Evolutionary conservation across 495 filamentous ascomycete genomes (phyloP), one percentile per base, ranked within the genome.

Genomic region (Neohortaea acidophila): DNA sequence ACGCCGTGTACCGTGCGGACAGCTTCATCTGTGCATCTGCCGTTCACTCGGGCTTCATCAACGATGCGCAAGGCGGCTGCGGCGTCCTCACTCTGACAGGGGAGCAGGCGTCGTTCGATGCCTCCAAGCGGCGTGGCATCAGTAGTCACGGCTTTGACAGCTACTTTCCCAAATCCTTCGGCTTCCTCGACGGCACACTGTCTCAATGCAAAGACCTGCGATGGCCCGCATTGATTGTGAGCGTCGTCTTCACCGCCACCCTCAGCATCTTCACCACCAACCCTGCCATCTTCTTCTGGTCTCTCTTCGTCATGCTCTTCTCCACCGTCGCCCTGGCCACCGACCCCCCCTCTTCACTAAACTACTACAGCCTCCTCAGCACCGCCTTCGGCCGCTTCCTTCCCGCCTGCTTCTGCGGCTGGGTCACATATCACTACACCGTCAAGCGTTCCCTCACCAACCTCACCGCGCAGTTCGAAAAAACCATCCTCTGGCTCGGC

Each of bases 21-120:
- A 60, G 57, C 14, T 63, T 63, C 51, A 58, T 63, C 39, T 63
- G 60, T 38, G 52, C 46, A 26, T 49, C 60, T 26, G 60, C 60
- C 30, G 55, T 63, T 30, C 60, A 63, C 43, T 44, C 59, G 3
- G 60, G 59, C 41, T 59, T 63, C 51, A 52, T 61, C 41, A 46
- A 36, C 28, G 48, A 60, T 35, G 15, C 35, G 6, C 27, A 51
- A 23, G 60, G 60, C 22, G 60, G 60, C 11, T 63, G 60, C 41
- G 60, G 60, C 13, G 59, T 60, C 1, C 29, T 63, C 18, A 49
- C 47, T 1, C 36, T 61, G 2, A 53, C 55, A 6, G 60, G 60
- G 10, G 57, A 61, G 34, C 50, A 55, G 34, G 29, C 26, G 17
- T 38, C 49, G 9, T 63, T 51, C 39, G 51, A 53, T 13, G 43